Conservation (phyloP, 352 stramenopile genomes). For the Phytophthora colocasiae region DNA sequence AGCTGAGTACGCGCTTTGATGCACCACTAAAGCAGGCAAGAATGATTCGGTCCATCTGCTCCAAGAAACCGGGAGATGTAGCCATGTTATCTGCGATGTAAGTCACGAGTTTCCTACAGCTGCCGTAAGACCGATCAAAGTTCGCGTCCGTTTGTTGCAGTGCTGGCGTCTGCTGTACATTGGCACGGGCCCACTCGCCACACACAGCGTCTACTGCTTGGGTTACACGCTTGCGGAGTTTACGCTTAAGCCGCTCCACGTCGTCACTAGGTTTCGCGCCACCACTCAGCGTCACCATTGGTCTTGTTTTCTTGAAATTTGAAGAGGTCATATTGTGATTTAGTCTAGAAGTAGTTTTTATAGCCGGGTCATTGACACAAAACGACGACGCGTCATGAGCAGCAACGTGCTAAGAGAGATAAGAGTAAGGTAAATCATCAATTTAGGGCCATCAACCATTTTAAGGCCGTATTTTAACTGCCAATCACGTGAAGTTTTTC, state of each 20-base stretch:
- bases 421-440: no score
- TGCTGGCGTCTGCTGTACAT: constrained; percentile 10
- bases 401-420: constrained; percentile 85
- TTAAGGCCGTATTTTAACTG: no score
- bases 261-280: not conserved
- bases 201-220: constrained; percentile 59
- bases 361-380: no score
- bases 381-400: constrained; percentile 15
- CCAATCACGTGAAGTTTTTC: no score
- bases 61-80: constrained; percentile 57
- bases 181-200: constrained; percentile 36
- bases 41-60: constrained; percentile 77
- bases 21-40: constrained; percentile 70
- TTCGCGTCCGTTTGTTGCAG: constrained; percentile 21
- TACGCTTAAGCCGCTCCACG: constrained; percentile 27
- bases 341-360: no score
- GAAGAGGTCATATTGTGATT: no score
- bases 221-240: constrained; percentile 43
- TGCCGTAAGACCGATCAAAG: constrained; percentile 57
- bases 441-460: no score
- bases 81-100: constrained; percentile 69
- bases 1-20: constrained; percentile 50
- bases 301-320: no score
- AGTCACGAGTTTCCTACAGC: constrained; percentile 55
- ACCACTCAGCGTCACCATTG: constrained; percentile 10